A percentile compares a stretch with the other conserved stretches of the same genome.
These are phyloP conservation scores for Suhomyces sp. DNA, from an alignment of 805 yeast species.

Conservation along the genomic window DNA sequence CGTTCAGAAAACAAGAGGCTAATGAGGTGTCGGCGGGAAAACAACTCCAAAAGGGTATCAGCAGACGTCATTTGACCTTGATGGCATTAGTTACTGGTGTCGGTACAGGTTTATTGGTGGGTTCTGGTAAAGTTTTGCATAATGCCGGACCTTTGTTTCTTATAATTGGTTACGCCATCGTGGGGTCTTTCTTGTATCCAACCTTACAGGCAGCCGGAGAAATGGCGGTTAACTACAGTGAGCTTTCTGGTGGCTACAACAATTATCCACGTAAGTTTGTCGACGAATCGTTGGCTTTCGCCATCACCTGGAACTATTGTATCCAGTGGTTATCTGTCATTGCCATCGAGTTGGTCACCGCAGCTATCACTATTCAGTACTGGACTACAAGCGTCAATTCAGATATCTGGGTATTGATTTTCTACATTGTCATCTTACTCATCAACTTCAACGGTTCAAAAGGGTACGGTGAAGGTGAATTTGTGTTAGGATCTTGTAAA, in stretches of 20 bases:
- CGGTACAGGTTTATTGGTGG: conserved; percentile 45
- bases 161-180: conserved; percentile 31
- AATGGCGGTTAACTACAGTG: conserved; percentile 58
- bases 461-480: conserved; percentile 48
- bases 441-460: conserved; percentile 47
- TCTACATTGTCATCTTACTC: conserved; percentile 43
- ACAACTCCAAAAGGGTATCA: conserved; percentile 27
- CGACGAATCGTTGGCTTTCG: conserved; percentile 57
- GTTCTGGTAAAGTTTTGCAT: conserved; percentile 34
- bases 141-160: conserved; percentile 39
- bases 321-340: conserved; percentile 62
- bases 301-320: conserved; percentile 62
- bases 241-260: conserved; percentile 61
- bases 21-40: conserved; percentile 18
- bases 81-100: conserved; percentile 39
- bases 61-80: conserved; percentile 39
- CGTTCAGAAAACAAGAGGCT: conserved; percentile 21
- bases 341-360: conserved; percentile 64
- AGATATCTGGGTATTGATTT: conserved; percentile 56
- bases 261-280: conserved; percentile 53
- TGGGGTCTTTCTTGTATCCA: conserved; percentile 35
- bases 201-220: conserved; percentile 44
- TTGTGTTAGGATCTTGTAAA: conserved; percentile 36
- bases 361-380: conserved; percentile 56
- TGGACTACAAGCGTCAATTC: conserved; percentile 55